Percentiles rank a stretch among this genome's conserved stretches.
Conservation (phyloP, 2,329 filamentous ascomycete species). For the Trichoderma pleuroti region DNA sequence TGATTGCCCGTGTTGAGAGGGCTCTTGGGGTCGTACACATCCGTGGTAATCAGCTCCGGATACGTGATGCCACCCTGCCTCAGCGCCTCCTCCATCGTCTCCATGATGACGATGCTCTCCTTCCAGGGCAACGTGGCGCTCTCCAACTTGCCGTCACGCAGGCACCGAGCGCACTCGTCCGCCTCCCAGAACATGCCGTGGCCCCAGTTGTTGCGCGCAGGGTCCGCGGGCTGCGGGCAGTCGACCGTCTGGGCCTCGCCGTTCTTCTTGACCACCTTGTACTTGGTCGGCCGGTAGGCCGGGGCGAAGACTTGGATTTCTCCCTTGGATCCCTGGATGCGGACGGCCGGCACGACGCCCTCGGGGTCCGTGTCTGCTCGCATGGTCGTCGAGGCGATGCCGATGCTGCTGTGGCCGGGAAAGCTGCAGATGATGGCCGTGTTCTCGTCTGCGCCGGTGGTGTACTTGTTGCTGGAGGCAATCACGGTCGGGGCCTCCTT, state of each 20-base stretch:
- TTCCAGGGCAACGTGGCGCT: slow-evolving; percentile 66
- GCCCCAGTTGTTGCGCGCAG: slow-evolving; percentile 50
- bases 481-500: slow-evolving; percentile 67
- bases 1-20: slow-evolving; percentile 56
- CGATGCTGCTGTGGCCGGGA: slow-evolving; percentile 64
- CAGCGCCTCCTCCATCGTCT: slow-evolving; percentile 58
- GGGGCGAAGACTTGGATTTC: slow-evolving; percentile 78
- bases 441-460: slow-evolving; percentile 71
- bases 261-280: slow-evolving; percentile 57
- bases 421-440: slow-evolving; percentile 78
- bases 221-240: slow-evolving; percentile 51
- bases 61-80: slow-evolving; percentile 52
- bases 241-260: slow-evolving; percentile 49
- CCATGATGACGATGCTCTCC: slow-evolving; percentile 84
- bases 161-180: slow-evolving; percentile 70
- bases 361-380: slow-evolving; percentile 61
- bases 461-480: slow-evolving; percentile 68
- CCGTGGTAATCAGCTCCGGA: slow-evolving; percentile 54
- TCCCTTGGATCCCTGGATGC: slow-evolving; percentile 75
- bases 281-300: slow-evolving; percentile 65
- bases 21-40: slow-evolving; percentile 57
- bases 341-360: slow-evolving; percentile 62
- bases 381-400: slow-evolving; percentile 65
- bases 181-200: slow-evolving; percentile 90
- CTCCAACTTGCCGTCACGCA: slow-evolving; percentile 74